Evolutionary conservation across 371 early-diverging fungal species (phyloP).

Genomic region (Coemansia sp.): DNA sequence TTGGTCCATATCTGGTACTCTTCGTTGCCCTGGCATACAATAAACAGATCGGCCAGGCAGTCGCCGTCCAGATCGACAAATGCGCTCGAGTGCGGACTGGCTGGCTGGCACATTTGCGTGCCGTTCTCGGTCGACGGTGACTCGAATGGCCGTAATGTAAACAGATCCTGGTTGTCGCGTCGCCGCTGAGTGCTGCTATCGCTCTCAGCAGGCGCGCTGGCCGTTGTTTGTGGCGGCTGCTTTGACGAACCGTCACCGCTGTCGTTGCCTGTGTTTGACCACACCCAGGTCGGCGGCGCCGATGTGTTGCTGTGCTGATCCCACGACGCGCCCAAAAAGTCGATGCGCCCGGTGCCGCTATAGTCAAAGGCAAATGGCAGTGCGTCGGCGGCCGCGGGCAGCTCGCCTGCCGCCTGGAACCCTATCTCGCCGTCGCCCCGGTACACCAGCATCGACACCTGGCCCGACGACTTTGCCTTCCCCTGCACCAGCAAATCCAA

Average conservation of each 20-base stretch:
- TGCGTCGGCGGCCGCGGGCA: conserved; percentile 59
- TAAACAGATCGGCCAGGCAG: conserved; percentile 84
- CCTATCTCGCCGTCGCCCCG: conserved; percentile 66
- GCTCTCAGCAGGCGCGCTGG: too few relatives aligned
- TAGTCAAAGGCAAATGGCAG: conserved; percentile 83
- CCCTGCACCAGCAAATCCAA: conserved; percentile 79
- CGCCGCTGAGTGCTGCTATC: not conserved
- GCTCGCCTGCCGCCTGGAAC: conserved; percentile 55
- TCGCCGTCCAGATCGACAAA: conserved; percentile 92
- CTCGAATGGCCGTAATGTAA: conserved; percentile 15
- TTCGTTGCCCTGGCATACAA: conserved; percentile 66
- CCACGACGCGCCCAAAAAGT: conserved; percentile 64
- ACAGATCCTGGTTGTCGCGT: conserved; percentile 17
- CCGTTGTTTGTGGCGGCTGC: not conserved
- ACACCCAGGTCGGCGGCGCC: conserved; percentile 16
- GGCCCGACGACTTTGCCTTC: conserved; percentile 53
- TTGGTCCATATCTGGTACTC: conserved; percentile 79
- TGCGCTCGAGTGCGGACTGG: conserved; percentile 83
- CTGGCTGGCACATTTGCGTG: conserved; percentile 60
- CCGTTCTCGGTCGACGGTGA: conserved; percentile 6
- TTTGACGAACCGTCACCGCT: not conserved
- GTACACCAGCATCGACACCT: conserved; percentile 67
- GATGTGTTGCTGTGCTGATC: conserved; percentile 7
- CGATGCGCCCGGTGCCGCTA: conserved; percentile 73
- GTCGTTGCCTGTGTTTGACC: conserved; percentile 11